These are phyloP conservation scores for Hippophae rhamnoides DNA, from an alignment of 306 rosid genomes.

Conservation along the genomic window DNA sequence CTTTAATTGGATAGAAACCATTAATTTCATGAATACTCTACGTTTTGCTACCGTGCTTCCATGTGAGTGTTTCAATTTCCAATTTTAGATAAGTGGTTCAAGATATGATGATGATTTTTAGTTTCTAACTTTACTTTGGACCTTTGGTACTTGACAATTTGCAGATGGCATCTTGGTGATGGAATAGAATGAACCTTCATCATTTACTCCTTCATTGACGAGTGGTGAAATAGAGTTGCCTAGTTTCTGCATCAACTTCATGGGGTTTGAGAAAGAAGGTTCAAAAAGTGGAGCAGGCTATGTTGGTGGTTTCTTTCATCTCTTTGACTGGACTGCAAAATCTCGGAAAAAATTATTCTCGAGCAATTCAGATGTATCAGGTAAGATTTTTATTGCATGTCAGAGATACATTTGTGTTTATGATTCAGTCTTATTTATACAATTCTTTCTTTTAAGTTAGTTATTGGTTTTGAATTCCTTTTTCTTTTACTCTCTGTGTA, in stretches of 20 bases:
- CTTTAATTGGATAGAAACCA: neutral
- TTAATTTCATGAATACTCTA: neutral
- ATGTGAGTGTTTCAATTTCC: neutral
- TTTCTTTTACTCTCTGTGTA: constrained; percentile 14
- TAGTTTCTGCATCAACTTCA: constrained; percentile 32
- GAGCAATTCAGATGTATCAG: constrained; percentile 50
- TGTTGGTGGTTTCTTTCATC: constrained; percentile 72
- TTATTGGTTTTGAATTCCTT: constrained; percentile 10
- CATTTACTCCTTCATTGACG: constrained; percentile 9
- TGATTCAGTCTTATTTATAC: constrained; percentile 3
- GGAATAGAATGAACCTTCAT: constrained; percentile 16
- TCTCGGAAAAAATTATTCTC: constrained; percentile 79
- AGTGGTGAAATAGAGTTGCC: constrained; percentile 19
- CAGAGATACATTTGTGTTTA: constrained; percentile 2
- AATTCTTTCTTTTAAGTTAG: constrained; percentile 9
- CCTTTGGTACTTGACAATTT: constrained; percentile 10
- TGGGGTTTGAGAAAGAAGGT: constrained; percentile 80
- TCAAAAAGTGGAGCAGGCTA: constrained; percentile 50
- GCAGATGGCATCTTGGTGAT: constrained; percentile 20
- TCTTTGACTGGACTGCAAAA: constrained; percentile 89
- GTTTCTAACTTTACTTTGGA: neutral
- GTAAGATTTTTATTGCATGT: constrained; percentile 24
- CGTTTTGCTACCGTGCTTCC: neutral
- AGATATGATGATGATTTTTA: neutral
- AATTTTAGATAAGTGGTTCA: neutral